Base-by-base conservation (phyloP, 2,329 filamentous ascomycete species). In the Podosphaera aphanis region DNA sequence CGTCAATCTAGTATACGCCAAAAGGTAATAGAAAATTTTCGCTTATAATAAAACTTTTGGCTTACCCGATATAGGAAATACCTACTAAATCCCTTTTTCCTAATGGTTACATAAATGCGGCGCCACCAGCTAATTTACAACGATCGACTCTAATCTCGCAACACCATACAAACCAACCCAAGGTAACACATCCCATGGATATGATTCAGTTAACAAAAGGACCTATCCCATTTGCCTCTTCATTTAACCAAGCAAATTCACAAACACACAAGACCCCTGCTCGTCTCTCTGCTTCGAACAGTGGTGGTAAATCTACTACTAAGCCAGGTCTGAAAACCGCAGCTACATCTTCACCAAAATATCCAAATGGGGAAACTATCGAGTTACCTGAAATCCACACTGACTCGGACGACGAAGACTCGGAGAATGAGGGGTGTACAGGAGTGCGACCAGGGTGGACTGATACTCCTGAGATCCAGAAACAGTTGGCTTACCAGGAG, bases 361-460 rank as follows among this genome's bases (percentile, higher is more conserved):
- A 92, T 63, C 81, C 79, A 49, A 88, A 84, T 54, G 84, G 86
- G 49, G 90, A 98, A 48, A 74, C 73, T 44, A 94, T 98, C 56
- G 80, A 90, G 53, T 73, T 98, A 2, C 88, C 90, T 0, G 90
- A 98, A 54, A 95, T 98, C 54, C 77, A 85, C 51, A 95, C 90
- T 1, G 92, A 98, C 59, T 85, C 84, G 25, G 86, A 93, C 56
- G 83, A 93, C 48, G 81, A 88, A 43, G 81, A 88, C 49, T 73
- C 70, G 5, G 73, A 79, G 36, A 72, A 36, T 25, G 37, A 74
- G 13, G 64, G 64, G 5, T 64, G 65, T 29, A 70, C 69, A 42
- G 76, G 83, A 56, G 66, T 64, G 46, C 73, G 83, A 15, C 82
- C 84, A 2, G 73, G 75, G 6, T 98, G 90, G 90, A 85, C 84